Conservation (phyloP, 176 grass and related monocot species). For the Eremochloa ophiuroides region DNA sequence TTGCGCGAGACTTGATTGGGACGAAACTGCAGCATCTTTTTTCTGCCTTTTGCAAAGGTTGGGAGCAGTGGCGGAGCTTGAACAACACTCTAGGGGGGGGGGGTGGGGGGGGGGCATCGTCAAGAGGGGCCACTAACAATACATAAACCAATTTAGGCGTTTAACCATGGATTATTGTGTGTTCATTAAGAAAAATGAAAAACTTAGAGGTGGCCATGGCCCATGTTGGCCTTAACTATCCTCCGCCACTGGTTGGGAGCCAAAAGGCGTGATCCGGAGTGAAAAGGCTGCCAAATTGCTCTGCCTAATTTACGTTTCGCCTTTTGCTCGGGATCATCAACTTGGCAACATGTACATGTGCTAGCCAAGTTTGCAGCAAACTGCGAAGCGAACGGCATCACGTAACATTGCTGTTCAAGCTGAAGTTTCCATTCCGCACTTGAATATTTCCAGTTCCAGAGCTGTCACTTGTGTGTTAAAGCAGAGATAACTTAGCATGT, state of each 20-base stretch:
- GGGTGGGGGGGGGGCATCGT: no score
- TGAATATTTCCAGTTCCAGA: not conserved
- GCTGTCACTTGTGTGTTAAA: not conserved
- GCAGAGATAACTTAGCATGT: not conserved
- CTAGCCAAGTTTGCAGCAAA: not conserved
- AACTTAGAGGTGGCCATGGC: no score
- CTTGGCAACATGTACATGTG: not conserved
- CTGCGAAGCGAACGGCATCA: constrained; percentile 1
- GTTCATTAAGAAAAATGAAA: no score
- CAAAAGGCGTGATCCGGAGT: not conserved
- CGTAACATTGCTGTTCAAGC: not conserved
- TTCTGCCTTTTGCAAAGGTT: not conserved
- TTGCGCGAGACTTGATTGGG: not conserved
- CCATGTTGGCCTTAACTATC: no score
- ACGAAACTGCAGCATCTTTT: not conserved
- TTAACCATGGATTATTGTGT: no score
- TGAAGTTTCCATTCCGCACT: not conserved
- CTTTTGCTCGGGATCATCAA: constrained; percentile 1
- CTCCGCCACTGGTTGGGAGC: no score
- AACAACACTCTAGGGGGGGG: no score
- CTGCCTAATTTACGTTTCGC: not conserved
- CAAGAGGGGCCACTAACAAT: no score
- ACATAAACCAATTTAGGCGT: no score
- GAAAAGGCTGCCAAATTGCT: not conserved
- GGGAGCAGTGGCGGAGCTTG: no score